Base-by-base conservation (phyloP, 768 basidiomycete genomes). In the Gloeophyllum trabeum region DNA sequence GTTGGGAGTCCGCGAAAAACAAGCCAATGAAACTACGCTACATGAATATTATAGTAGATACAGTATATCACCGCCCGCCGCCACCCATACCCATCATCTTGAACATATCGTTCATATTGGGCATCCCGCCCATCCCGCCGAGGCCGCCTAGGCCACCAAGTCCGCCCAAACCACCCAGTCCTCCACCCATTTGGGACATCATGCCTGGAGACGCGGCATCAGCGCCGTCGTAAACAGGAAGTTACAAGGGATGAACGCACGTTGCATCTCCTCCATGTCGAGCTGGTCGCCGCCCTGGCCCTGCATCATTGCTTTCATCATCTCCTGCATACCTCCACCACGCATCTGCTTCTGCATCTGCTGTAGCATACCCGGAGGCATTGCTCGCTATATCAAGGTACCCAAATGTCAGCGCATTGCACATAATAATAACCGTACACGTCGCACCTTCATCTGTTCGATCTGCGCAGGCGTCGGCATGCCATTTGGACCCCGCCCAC, bases 251-350 rank as follows among this genome's bases (percentile, higher is more conserved):
- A 18, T n/a, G 22, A n/a, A 62, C 74, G 48, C 61, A 83, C 89
- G 75, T 63, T 91, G 87, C 87, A 93, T 90, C 59, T 94, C 90
- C 46, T 88, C 85, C 84, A 94, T 86, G 54, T 92, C 90, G 41
- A 81, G 67, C 55, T 90, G 79, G 53, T 92, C 92, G 7, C 87
- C 87, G 42, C 86, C 88, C 51, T 87, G 81, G 6, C 90, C 87
- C 52, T 91, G 89, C 86, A 96, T 92, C 88, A 97, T 92, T 21
- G 85, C 81, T 57, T 85, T 87, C 91, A 94, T 91, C 90, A 94
- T 94, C 53, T 94, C 91, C 59, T 92, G 87, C 79, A 96, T 84
- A 35, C 89, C 89, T 18, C 90, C 88, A 6, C 79, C 62, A 43
- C 82, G 69, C 56, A 87, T 65, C 54, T 87, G 82, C 40, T 79